These are phyloP conservation scores for Spinacia oleracea DNA, from an alignment of 179 eudicot species.

Conservation along the genomic window DNA sequence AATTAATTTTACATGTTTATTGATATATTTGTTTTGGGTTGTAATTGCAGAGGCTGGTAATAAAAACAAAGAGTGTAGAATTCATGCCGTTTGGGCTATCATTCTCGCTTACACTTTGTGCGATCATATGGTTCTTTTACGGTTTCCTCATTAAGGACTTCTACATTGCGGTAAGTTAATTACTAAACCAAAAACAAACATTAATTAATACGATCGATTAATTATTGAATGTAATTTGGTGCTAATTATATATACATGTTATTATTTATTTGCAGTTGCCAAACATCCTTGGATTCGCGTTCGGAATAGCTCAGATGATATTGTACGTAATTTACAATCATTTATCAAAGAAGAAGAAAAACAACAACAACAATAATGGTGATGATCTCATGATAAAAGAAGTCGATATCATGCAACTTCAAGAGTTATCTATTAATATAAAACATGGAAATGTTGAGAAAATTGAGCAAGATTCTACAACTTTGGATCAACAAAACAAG, in stretches of 20 bases:
- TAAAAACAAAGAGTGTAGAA: slow-evolving; percentile 78
- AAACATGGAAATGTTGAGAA: slow-evolving; percentile 29
- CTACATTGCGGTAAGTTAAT: slow-evolving; percentile 77
- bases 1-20: not conserved
- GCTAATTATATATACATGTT: not conserved
- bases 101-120: slow-evolving; percentile 67
- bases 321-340: slow-evolving; percentile 58
- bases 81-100: slow-evolving; percentile 80
- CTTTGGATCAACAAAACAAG: not conserved
- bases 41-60: slow-evolving; percentile 62
- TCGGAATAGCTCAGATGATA: slow-evolving; percentile 67
- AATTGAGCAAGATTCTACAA: slow-evolving; percentile 11
- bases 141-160: slow-evolving; percentile 61
- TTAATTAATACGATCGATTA: no score
- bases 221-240: not conserved
- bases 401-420: slow-evolving; percentile 24
- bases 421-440: slow-evolving; percentile 30
- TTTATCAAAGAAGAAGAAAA: slow-evolving; percentile 27
- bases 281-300: slow-evolving; percentile 59
- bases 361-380: no score
- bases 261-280: slow-evolving; percentile 55
- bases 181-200: no score
- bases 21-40: not conserved
- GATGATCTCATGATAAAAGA: slow-evolving; percentile 16
- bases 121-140: slow-evolving; percentile 69